phyloP scores from a whole-genome alignment of 2,329 filamentous ascomycete genomes.

The Pestalotiopsis sp. region DNA sequence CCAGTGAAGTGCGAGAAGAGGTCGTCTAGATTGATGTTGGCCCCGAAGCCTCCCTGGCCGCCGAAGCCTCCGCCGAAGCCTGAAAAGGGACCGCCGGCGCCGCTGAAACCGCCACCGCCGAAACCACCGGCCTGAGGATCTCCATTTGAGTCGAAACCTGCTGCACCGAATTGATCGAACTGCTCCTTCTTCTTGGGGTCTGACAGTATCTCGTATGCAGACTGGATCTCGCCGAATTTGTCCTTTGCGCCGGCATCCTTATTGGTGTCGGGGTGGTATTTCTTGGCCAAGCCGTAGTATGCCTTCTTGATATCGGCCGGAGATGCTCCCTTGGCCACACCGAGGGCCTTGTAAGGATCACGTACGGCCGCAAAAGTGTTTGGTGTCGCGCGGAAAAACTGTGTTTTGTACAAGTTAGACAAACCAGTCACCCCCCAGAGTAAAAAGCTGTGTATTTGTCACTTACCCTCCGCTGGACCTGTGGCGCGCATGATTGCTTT shows the following conservation, averaged over 20 bases:
- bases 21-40: slow-evolving; percentile 94
- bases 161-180: slow-evolving; percentile 86
- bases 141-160: slow-evolving; percentile 80
- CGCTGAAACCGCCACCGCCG: slow-evolving; percentile 59
- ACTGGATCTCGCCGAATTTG: slow-evolving; percentile 89
- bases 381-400: slow-evolving; percentile 65
- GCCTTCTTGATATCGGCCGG: slow-evolving; percentile 94
- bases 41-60: slow-evolving; percentile 63
- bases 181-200: slow-evolving; percentile 92
- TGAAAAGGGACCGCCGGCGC: slow-evolving; percentile 58
- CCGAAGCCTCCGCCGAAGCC: slow-evolving; percentile 45
- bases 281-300: slow-evolving; percentile 96
- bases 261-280: slow-evolving; percentile 97
- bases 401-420: background rate
- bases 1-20: slow-evolving; percentile 85
- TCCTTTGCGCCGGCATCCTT: slow-evolving; percentile 94
- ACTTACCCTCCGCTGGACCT: slow-evolving; percentile 11
- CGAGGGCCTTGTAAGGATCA: slow-evolving; percentile 86
- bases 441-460: background rate
- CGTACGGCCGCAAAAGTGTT: slow-evolving; percentile 51
- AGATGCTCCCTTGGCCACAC: slow-evolving; percentile 80
- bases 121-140: slow-evolving; percentile 48
- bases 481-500: slow-evolving; percentile 8
- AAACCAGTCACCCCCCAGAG: background rate
- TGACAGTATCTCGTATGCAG: slow-evolving; percentile 90